Conservation (phyloP, 768 basidiomycete genomes). For the Lanmaoa pseudosensibilis region DNA sequence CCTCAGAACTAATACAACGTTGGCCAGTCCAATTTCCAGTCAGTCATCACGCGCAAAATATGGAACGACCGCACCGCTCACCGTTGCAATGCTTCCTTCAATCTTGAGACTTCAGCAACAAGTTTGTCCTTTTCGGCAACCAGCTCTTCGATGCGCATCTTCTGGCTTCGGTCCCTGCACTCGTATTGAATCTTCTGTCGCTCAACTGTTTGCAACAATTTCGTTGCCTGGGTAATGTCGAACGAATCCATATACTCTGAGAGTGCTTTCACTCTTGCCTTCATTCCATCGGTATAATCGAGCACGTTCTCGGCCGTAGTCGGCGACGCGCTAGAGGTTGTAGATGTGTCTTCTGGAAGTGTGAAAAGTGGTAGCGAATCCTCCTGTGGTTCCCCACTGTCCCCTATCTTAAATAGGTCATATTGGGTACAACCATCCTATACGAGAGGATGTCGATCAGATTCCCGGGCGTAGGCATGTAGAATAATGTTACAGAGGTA, state of each 20-base stretch:
- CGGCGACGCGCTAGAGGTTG: slow-evolving; percentile 19
- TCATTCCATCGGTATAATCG: slow-evolving; percentile 25
- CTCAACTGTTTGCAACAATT: slow-evolving; percentile 15
- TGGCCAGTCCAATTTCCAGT: not conserved
- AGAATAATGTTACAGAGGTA: not conserved
- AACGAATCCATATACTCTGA: slow-evolving; percentile 31
- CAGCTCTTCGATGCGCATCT: slow-evolving; percentile 21
- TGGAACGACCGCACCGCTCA: slow-evolving; percentile 1
- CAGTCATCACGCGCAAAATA: not conserved
- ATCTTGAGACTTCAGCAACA: slow-evolving; percentile 11
- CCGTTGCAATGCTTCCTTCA: slow-evolving; percentile 19
- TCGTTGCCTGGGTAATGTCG: slow-evolving; percentile 19
- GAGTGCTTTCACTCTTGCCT: slow-evolving; percentile 23
- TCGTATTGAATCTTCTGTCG: slow-evolving; percentile 27
- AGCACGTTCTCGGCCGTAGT: slow-evolving; percentile 29
- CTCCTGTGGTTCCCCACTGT: not conserved
- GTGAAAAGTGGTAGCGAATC: slow-evolving; percentile 23
- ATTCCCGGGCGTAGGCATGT: not conserved
- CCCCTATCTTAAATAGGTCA: not conserved
- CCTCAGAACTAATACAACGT: slow-evolving; percentile 6
- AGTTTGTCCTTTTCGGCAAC: slow-evolving; percentile 19
- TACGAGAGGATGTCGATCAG: not conserved
- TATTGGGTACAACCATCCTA: not conserved
- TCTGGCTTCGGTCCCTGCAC: slow-evolving; percentile 25
- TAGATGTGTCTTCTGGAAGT: slow-evolving; percentile 11